These are phyloP conservation scores for Omphalotus guepiniiformis DNA, from an alignment of 768 basidiomycete genomes.

Conservation along the genomic window DNA sequence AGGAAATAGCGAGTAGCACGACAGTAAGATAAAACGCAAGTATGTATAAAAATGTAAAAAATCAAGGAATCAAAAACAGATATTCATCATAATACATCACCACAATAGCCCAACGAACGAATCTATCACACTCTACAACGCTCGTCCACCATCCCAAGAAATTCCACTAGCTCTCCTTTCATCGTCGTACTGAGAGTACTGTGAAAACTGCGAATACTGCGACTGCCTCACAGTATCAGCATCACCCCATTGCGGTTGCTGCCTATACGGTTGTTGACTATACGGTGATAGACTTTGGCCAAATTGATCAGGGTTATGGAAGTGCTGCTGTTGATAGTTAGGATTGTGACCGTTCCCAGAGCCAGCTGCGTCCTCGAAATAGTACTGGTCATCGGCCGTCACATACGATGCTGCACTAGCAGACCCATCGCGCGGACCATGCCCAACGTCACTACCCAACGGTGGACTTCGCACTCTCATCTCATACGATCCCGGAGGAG, in stretches of 20 bases:
- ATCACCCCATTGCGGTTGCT: background rate
- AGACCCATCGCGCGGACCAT: constrained; percentile 2
- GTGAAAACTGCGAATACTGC: constrained; percentile 6
- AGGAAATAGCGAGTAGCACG: background rate
- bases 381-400: constrained; percentile 42
- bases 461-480: constrained; percentile 33
- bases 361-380: constrained; percentile 24
- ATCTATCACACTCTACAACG: constrained; percentile 7
- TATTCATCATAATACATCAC: background rate
- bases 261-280: background rate
- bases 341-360: background rate
- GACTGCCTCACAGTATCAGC: constrained; percentile 1
- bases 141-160: constrained; percentile 15
- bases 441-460: background rate
- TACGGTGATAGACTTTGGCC: background rate
- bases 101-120: background rate
- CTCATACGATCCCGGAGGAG: constrained; percentile 28
- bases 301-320: background rate
- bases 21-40: background rate
- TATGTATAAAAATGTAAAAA: background rate
- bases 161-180: constrained; percentile 15
- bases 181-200: constrained; percentile 21
- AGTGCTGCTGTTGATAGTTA: background rate
- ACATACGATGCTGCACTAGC: constrained; percentile 30
- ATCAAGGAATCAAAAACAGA: background rate